Evolutionary conservation across 176 grass and related monocot genomes (phyloP).

Genomic region (Rhynchospora tenuis): DNA sequence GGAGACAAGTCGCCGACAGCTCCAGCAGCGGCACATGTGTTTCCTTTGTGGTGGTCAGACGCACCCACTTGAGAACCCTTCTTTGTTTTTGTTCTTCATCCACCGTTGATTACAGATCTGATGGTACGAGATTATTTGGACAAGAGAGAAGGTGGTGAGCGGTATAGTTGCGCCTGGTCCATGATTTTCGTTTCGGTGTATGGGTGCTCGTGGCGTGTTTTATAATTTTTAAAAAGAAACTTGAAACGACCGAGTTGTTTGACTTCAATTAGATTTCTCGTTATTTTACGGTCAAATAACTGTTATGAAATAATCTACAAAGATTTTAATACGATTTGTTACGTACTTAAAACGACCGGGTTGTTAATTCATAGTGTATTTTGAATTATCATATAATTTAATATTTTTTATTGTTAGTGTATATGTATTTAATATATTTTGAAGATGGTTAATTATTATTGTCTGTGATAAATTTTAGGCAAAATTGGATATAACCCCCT

Average conservation of each 20-base stretch:
- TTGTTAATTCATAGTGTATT: no score
- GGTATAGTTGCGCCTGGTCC: not conserved
- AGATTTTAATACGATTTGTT: no score
- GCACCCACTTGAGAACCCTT: not conserved
- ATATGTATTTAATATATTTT: no score
- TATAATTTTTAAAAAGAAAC: not conserved
- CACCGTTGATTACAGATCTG: not conserved
- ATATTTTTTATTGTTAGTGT: no score
- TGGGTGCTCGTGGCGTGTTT: not conserved
- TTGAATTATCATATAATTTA: no score
- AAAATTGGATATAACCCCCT: no score
- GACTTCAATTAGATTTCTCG: not conserved
- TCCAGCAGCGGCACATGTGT: constrained; percentile 16
- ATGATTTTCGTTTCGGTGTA: not conserved
- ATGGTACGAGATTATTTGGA: not conserved
- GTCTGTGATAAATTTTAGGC: no score
- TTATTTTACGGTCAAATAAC: not conserved
- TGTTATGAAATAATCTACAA: no score
- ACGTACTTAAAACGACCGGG: no score
- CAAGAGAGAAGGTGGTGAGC: not conserved
- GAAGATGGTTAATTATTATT: no score
- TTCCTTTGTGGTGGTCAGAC: constrained; percentile 8
- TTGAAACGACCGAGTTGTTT: not conserved
- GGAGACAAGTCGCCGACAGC: constrained; percentile 18
- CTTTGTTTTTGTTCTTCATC: not conserved